Base-by-base conservation (phyloP, 1,139 yeast genomes). In the Taphrina populina region DNA sequence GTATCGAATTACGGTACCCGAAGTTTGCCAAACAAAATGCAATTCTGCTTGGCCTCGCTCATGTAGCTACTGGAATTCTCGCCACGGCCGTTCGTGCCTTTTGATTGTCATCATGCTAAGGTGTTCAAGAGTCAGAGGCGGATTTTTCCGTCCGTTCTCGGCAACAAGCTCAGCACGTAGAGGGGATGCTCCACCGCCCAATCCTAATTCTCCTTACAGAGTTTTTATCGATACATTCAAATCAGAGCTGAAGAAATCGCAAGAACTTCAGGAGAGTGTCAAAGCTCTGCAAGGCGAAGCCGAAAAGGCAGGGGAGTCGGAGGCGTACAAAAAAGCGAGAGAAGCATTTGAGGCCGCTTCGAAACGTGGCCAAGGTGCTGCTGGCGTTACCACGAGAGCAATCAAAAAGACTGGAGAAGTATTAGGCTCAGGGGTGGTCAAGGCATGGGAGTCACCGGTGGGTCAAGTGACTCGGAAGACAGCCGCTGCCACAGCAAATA, bases 361-460 rank as follows among this genome's bases (percentile, higher is more conserved):
- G 67, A 80, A 80, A 66, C 85, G 88, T 10, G 76, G 49, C 10
- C 58, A 37, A 35, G 52, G 44, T 7, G 60, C 59, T 7, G 47
- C 47, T 11, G 67, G 79, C 78, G 67, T 85, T 87, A n/a, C 76
- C 13, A 20, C 59, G 26, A 21, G 47, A 37, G 33, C 49, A 26
- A 10, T 88, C 58, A 80, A 81, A 64, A 86, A 86, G 71, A 92
- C 97, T 1, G 96, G 97, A n/a, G 88, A 85, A 65, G 94, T 83
- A 32, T 88, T 92, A 27, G 98, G 96, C 56, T 83, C 79, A 57
- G 95, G 82, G 43, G 98, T 96, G 2, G 77, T 79, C 44, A 83
- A 83, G 61, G 96, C 97, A 0, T 94, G 99, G 99, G 96, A 94
- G 61, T 88, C 96, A 1, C 88, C 92, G 30, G 86, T 92, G 46